Conservation (phyloP, 2,329 filamentous ascomycete species). For the Curvularia lunata region DNA sequence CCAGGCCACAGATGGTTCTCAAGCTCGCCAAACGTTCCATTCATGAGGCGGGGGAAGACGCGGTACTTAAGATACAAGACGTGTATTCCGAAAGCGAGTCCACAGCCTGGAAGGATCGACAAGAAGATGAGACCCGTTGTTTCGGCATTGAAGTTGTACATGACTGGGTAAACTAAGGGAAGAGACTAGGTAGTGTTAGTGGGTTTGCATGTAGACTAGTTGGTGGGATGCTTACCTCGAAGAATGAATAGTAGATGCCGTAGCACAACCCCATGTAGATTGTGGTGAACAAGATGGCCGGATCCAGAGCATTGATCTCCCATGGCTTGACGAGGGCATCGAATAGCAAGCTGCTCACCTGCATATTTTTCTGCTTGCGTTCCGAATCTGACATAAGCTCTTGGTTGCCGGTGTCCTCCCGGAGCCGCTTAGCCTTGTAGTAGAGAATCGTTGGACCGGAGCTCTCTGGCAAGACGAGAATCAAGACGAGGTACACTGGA, state of each 20-base stretch:
- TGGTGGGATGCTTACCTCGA: slow-evolving; percentile 56
- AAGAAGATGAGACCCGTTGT: slow-evolving; percentile 85
- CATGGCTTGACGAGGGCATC: slow-evolving; percentile 74
- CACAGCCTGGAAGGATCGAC: slow-evolving; percentile 73
- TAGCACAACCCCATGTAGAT: slow-evolving; percentile 85
- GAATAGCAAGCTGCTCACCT: slow-evolving; percentile 49
- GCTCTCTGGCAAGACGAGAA: slow-evolving; percentile 84
- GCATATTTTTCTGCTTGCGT: slow-evolving; percentile 62
- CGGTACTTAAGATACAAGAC: slow-evolving; percentile 79
- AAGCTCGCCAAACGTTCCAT: slow-evolving; percentile 72
- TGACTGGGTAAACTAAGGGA: slow-evolving; percentile 71
- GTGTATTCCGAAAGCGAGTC: slow-evolving; percentile 68
- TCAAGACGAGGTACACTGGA: slow-evolving; percentile 73
- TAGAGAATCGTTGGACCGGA: slow-evolving; percentile 68
- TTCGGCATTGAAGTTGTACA: slow-evolving; percentile 75
- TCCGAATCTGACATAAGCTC: slow-evolving; percentile 79
- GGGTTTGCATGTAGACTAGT: background rate
- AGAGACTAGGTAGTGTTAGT: slow-evolving; percentile 41
- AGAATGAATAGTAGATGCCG: slow-evolving; percentile 76
- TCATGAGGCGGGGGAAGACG: slow-evolving; percentile 64
- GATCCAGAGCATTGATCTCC: slow-evolving; percentile 80
- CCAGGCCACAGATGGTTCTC: slow-evolving; percentile 78
- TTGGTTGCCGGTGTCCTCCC: slow-evolving; percentile 68
- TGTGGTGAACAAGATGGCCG: slow-evolving; percentile 81
- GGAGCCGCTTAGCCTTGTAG: slow-evolving; percentile 72